phyloP scores from a whole-genome alignment of 345 rosid species.

The Punica granatum region DNA sequence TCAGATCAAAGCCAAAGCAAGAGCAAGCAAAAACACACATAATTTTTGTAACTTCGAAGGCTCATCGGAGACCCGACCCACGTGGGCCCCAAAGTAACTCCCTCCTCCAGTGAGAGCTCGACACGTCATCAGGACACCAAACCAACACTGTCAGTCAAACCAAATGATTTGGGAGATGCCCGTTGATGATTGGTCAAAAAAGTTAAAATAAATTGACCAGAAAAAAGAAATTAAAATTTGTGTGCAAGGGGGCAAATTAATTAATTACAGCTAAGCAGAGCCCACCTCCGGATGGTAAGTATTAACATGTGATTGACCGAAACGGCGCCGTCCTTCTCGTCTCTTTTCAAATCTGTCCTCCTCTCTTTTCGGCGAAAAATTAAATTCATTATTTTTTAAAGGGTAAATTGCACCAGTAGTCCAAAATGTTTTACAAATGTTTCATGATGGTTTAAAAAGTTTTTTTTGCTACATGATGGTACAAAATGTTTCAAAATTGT shows the following conservation, averaged over 20 bases:
- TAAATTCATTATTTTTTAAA: too few species aligned
- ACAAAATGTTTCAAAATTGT: too few species aligned
- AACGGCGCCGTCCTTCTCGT: too few species aligned
- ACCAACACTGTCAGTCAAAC: neutral
- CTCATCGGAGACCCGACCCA: neutral
- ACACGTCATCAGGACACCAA: neutral
- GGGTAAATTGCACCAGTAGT: too few species aligned
- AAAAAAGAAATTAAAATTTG: neutral
- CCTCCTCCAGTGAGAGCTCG: neutral
- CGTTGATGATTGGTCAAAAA: neutral
- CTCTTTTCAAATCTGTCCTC: too few species aligned
- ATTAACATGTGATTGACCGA: too few species aligned
- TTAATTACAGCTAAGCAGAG: neutral
- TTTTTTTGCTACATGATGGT: too few species aligned
- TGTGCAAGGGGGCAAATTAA: neutral
- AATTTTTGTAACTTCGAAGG: conserved; percentile 19
- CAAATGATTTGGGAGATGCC: neutral
- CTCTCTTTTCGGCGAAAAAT: too few species aligned
- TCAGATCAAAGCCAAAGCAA: conserved; percentile 17
- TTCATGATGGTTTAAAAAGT: too few species aligned
- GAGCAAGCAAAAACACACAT: conserved; percentile 13
- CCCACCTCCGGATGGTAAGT: too few species aligned
- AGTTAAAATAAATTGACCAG: too few species aligned
- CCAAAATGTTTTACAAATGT: too few species aligned
- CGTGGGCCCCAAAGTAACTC: neutral